Percentiles rank a stretch among this genome's conserved stretches.
Evolutionary conservation across 176 grass and related monocot genomes (phyloP).

Genomic region (Microstegium vimineum): DNA sequence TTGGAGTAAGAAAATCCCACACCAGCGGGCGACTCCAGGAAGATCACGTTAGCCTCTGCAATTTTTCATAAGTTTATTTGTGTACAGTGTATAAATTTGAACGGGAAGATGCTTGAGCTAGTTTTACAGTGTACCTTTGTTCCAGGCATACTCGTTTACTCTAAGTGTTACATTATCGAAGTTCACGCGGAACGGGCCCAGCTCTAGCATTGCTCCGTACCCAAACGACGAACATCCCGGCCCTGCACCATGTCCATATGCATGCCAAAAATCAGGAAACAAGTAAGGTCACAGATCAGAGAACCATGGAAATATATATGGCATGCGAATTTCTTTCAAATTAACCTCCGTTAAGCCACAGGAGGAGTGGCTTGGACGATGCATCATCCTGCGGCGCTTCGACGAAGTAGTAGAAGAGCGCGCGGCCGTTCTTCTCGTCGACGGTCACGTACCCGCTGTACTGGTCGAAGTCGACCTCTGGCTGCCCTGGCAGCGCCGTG

Average conservation of each 20-base stretch:
- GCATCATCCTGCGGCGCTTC: slow-evolving; percentile 17
- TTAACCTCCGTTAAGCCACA: slow-evolving; percentile 81
- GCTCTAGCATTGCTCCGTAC: slow-evolving; percentile 56
- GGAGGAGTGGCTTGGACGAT: slow-evolving; percentile 39
- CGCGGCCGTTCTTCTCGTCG: slow-evolving; percentile 31
- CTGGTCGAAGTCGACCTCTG: slow-evolving; percentile 38
- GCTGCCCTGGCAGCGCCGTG: slow-evolving; percentile 41
- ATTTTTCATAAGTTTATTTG: neutral
- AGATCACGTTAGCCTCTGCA: slow-evolving; percentile 49
- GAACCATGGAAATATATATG: neutral
- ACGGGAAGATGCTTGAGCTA: neutral
- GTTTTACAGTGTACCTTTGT: slow-evolving; percentile 20
- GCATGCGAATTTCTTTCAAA: neutral
- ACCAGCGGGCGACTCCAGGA: slow-evolving; percentile 53
- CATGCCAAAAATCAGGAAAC: neutral
- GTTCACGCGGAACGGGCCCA: slow-evolving; percentile 43
- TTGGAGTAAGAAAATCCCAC: slow-evolving; percentile 60
- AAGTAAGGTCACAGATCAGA: too few relatives aligned
- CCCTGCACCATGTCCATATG: slow-evolving; percentile 21
- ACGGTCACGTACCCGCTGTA: slow-evolving; percentile 57
- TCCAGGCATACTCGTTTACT: slow-evolving; percentile 50
- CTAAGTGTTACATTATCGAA: slow-evolving; percentile 43
- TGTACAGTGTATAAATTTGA: neutral
- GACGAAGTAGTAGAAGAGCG: slow-evolving; percentile 62
- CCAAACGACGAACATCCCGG: slow-evolving; percentile 61